Percentiles rank a stretch among this genome's conserved stretches.
Conservation (phyloP, 2,329 filamentous ascomycete genomes). For the Aspergillus oerlinghausenensis region DNA sequence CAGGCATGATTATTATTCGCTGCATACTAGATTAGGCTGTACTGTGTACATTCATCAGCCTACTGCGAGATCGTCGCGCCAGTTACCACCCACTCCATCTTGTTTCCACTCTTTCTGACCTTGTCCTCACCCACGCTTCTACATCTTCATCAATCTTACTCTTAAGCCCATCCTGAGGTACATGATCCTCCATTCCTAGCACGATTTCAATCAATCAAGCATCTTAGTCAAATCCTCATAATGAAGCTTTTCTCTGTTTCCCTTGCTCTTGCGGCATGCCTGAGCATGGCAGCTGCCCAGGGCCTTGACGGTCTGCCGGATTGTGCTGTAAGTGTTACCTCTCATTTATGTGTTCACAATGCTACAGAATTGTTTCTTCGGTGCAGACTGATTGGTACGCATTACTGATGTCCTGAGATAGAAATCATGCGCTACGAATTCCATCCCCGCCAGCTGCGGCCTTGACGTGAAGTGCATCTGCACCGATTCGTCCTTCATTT, state of each 20-base stretch:
- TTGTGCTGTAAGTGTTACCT: constrained; percentile 50
- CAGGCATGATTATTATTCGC: no score
- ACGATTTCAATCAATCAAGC: constrained; percentile 3
- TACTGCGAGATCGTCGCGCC: background rate
- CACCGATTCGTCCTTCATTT: constrained; percentile 42
- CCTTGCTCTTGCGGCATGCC: constrained; percentile 52
- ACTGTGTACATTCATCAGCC: no score
- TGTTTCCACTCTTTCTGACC: no score
- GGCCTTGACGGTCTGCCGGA: constrained; percentile 42
- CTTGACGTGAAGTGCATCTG: constrained; percentile 50
- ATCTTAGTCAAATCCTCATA: constrained; percentile 12
- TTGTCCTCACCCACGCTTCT: background rate
- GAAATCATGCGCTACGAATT: constrained; percentile 40
- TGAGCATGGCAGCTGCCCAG: constrained; percentile 46
- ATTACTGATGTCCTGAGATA: background rate
- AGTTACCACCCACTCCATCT: background rate
- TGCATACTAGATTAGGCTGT: no score
- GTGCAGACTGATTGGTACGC: background rate
- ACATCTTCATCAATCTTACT: background rate
- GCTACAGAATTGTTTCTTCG: background rate
- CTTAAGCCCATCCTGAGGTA: background rate
- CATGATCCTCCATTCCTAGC: background rate
- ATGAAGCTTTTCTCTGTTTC: constrained; percentile 51
- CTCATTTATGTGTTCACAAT: constrained; percentile 4
- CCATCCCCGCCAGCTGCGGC: constrained; percentile 37